Evolutionary conservation across 2,329 filamentous ascomycete species (phyloP), one percentile per base, ranked within the genome.

Genomic region (Alternaria gaisen): DNA sequence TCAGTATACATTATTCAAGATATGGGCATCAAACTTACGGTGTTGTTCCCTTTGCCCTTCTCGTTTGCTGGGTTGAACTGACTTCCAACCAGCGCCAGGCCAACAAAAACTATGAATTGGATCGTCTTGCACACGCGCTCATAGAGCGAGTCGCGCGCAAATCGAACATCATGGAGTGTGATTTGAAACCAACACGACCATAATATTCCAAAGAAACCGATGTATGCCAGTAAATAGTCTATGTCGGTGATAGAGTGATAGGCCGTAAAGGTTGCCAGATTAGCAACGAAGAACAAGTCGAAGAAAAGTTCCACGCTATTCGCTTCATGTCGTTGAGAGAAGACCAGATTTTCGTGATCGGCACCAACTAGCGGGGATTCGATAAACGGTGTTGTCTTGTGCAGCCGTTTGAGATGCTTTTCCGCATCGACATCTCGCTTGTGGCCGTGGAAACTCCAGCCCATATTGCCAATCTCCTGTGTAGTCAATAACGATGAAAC

Each of bases 111-210:
- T 30, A 77, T 75, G 61, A 79, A 78, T 52, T 80, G 77, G 1
- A 76, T 52, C 3, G 71, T 72, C 61, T 79, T 80, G 72, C 76
- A 79, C 8, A 66, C 57, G 8, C 77, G 72, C 67, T 80, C 77
- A 56, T 77, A 80, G 2, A 79, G 66, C 11, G 71, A 75, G 52
- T 79, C 77, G 51, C 77, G 69, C 2, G 77, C 75, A 61, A 79
- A 79, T 1, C 77, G 74, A n/a, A 79, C 77, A 73, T 80, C 77
- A 60, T 79, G 75, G 5, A 80, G 71, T 12, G 75, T 78, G 50
- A 79, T 72, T 56, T 80, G 76, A 58, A 79, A 79, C 77, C 77
- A 80, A 10, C 63, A 71, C 6, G 71, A 72, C 77, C 77, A 80
- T 10, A 80, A 57, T 38, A 80, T 75, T 26, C 72, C 75, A 47